Percentiles rank a stretch among this genome's conserved stretches.
phyloP scores from a whole-genome alignment of 176 grass and related monocot genomes.

The Oryza coarctata region DNA sequence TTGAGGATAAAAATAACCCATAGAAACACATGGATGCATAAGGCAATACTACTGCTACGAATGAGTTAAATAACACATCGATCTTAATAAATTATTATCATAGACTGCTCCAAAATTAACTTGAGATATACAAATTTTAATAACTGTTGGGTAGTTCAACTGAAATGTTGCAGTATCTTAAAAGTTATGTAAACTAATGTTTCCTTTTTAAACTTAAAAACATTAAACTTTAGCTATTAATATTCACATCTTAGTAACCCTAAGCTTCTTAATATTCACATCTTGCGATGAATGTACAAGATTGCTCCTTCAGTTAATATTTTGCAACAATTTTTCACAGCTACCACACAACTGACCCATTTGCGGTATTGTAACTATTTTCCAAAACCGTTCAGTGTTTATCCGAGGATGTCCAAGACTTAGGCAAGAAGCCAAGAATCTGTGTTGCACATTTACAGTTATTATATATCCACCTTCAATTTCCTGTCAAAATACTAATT shows the following conservation, averaged over 20 bases:
- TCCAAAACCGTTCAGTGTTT: neutral
- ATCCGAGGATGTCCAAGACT: neutral
- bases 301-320: neutral
- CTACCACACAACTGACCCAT: neutral
- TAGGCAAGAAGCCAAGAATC: neutral
- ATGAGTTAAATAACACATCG: neutral
- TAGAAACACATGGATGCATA: neutral
- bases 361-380: neutral
- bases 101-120: neutral
- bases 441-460: neutral
- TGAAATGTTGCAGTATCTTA: neutral
- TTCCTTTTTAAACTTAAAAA: neutral
- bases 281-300: neutral
- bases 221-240: neutral
- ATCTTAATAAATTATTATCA: neutral
- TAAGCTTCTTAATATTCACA: neutral
- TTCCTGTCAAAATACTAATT: neutral
- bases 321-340: neutral
- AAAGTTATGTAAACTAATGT: neutral
- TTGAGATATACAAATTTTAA: neutral
- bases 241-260: neutral
- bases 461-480: neutral
- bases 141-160: neutral
- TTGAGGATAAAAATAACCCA: neutral
- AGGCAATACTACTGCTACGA: neutral